A percentile compares a stretch with the other conserved stretches of the same genome.
phyloP scores from a whole-genome alignment of 1,284 basidiomycete species.

The Caloboletus firmus region DNA sequence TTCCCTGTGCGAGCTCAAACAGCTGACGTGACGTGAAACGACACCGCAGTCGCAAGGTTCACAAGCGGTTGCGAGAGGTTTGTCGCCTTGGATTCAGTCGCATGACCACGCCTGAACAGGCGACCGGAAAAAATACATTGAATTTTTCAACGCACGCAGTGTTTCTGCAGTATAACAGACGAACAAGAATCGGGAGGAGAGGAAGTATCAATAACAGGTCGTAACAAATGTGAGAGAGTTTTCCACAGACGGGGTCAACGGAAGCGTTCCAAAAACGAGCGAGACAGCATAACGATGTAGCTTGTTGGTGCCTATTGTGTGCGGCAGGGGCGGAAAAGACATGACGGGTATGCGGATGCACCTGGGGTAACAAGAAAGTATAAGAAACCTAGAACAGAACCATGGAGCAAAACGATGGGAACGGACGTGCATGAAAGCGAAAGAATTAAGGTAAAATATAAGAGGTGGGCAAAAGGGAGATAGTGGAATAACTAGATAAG shows the following conservation, averaged over 20 bases:
- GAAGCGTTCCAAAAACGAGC: conserved; percentile 25
- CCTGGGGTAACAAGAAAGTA: conserved; percentile 25
- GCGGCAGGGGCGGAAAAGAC: conserved; percentile 15
- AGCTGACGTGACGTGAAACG: not conserved
- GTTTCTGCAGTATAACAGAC: conserved; percentile 10
- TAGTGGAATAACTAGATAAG: conserved; percentile 31
- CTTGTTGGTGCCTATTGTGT: conserved; percentile 21
- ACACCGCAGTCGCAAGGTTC: not conserved
- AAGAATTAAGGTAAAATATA: conserved; percentile 31
- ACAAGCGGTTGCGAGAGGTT: not conserved
- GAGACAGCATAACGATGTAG: conserved; percentile 30
- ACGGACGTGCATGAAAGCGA: conserved; percentile 19
- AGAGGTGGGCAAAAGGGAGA: conserved; percentile 19
- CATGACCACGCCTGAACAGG: conserved; percentile 6
- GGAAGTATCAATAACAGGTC: conserved; percentile 27
- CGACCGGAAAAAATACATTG: conserved; percentile 22
- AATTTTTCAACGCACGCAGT: conserved; percentile 12
- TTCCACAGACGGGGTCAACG: conserved; percentile 12
- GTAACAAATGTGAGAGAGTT: conserved; percentile 16
- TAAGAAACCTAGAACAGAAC: conserved; percentile 15
- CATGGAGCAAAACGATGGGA: conserved; percentile 21
- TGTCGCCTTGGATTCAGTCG: not conserved
- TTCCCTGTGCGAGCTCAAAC: not conserved
- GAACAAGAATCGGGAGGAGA: conserved; percentile 9
- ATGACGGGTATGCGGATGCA: conserved; percentile 26